A percentile compares a stretch with the other conserved stretches of the same genome.
phyloP scores from a whole-genome alignment of 331 rosid species.

The Pyracantha coccinea region DNA sequence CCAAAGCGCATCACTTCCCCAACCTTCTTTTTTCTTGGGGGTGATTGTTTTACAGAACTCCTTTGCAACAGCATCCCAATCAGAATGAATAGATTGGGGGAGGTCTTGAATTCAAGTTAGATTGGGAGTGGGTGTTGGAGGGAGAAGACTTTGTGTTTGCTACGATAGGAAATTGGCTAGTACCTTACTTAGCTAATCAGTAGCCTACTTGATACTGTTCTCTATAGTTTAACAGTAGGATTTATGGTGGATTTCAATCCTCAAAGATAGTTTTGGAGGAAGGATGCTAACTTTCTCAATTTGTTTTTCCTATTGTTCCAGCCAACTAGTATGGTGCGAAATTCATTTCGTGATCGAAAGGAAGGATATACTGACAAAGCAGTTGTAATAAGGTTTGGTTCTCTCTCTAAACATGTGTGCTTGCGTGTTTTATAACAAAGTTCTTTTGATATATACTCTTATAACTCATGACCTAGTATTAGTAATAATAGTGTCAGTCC shows the following conservation, averaged over 20 bases:
- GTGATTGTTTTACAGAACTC: background rate
- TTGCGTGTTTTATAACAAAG: too few species aligned
- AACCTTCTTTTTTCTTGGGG: background rate
- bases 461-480: background rate
- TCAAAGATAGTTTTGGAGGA: background rate
- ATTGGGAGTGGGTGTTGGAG: too few species aligned
- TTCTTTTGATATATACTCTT: background rate
- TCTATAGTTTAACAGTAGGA: background rate
- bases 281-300: background rate
- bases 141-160: too few species aligned
- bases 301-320: conserved; percentile 16
- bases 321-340: conserved; percentile 85
- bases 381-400: conserved; percentile 87
- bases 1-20: background rate
- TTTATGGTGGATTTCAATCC: background rate
- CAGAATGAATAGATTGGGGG: too few species aligned
- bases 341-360: conserved; percentile 66
- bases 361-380: conserved; percentile 97
- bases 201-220: too few species aligned
- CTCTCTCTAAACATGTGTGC: conserved; percentile 1
- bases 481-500: background rate
- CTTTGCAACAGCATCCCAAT: too few species aligned
- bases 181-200: background rate
- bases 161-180: background rate
- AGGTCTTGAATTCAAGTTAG: too few species aligned